Percentiles rank a stretch among this genome's conserved stretches.
Conservation (phyloP, 108 stramenopile genomes). For the Hondaea fermentalgiana region DNA sequence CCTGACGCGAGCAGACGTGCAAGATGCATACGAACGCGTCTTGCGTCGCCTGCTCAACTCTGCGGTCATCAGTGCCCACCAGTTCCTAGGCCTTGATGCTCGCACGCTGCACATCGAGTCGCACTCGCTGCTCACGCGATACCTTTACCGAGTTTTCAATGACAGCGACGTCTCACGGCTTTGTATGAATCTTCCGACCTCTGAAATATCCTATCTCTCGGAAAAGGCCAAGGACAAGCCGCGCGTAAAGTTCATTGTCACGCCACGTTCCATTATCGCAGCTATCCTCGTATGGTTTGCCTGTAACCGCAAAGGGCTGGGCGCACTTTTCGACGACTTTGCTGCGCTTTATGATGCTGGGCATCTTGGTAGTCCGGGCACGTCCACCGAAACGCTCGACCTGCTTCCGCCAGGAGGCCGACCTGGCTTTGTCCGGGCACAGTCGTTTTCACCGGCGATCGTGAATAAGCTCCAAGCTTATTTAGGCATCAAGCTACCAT, state of each 20-base stretch:
- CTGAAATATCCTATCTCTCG: neutral
- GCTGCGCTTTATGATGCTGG: neutral
- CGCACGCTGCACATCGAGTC: neutral
- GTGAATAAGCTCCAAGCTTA: neutral
- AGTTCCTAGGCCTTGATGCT: neutral
- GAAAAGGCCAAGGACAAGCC: neutral
- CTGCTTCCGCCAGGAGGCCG: neutral
- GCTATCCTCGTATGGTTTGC: neutral
- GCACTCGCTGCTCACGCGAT: neutral
- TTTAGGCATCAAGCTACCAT: neutral
- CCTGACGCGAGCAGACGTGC: neutral
- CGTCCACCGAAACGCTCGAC: neutral
- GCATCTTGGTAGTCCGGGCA: neutral
- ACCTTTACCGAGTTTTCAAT: neutral
- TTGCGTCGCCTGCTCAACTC: neutral
- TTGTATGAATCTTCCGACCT: neutral
- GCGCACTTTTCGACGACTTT: neutral
- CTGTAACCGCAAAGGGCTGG: neutral
- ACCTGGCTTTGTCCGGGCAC: neutral
- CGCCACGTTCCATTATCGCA: neutral
- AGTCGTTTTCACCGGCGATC: no score
- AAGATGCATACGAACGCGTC: neutral
- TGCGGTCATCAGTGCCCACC: neutral
- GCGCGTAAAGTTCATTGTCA: neutral
- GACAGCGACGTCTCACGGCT: neutral